Conservation (phyloP, 768 basidiomycete genomes). For the Tricholoma furcatifolium region DNA sequence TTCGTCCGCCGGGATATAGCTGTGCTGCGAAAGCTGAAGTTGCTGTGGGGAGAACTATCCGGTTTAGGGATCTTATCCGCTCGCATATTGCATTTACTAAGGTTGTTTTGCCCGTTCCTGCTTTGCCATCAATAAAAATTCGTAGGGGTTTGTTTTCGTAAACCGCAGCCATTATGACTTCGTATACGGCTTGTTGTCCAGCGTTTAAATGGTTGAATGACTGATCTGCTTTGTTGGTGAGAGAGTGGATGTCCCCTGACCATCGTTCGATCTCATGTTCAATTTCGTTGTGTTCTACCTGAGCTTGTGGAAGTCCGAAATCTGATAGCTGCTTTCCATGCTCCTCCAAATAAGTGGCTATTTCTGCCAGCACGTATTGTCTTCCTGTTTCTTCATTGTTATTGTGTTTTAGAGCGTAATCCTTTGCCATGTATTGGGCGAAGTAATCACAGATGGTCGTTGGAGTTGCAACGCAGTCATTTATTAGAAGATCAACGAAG, state of each 20-base stretch:
- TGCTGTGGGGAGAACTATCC: constrained; percentile 34
- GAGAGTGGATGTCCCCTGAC: neutral
- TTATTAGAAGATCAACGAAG: constrained; percentile 35
- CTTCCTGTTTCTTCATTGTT: neutral
- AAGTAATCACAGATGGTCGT: constrained; percentile 9
- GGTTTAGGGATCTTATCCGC: constrained; percentile 25
- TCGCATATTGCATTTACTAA: constrained; percentile 7
- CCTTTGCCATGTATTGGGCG: neutral
- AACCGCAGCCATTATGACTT: constrained; percentile 1
- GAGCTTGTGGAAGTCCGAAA: too few relatives aligned
- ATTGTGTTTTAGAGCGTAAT: neutral
- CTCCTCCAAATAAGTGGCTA: neutral
- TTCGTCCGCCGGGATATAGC: neutral
- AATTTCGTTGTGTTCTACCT: too few relatives aligned
- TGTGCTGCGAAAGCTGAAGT: constrained; percentile 29
- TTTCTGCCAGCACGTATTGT: neutral
- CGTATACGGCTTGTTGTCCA: constrained; percentile 10
- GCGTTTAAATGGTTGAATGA: constrained; percentile 4
- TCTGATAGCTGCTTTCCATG: constrained; percentile 3
- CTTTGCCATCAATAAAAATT: constrained; percentile 37
- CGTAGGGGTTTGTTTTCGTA: constrained; percentile 11
- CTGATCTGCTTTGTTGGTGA: constrained; percentile 8
- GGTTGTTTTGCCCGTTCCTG: constrained; percentile 41
- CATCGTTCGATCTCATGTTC: neutral
- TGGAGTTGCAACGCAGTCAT: constrained; percentile 20